Percentiles rank a stretch among this genome's conserved stretches.
phyloP scores from a whole-genome alignment of 169 alveolate genomes.

The Toxoplasma gondii region DNA sequence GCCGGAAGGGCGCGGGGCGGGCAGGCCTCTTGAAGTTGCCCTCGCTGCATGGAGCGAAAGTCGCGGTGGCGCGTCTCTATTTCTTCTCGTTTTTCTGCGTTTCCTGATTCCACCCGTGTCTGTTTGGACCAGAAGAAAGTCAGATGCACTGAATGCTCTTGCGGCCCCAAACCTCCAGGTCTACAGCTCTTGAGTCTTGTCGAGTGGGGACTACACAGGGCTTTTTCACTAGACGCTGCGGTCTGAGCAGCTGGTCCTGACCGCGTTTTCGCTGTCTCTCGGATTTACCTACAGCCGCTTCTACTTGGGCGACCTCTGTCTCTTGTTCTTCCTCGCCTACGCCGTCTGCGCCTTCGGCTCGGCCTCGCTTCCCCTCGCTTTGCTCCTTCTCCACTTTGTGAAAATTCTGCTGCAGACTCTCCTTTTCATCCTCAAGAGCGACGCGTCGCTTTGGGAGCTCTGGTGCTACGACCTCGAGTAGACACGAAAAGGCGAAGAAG shows the following conservation, averaged over 20 bases:
- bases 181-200: neutral
- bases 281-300: constrained; percentile 9
- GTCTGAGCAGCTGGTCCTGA: neutral
- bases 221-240: neutral
- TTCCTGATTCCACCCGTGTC: too few relatives aligned
- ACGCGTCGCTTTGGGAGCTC: constrained; percentile 23
- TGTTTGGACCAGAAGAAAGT: too few relatives aligned
- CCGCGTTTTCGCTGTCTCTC: neutral
- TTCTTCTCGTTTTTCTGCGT: too few relatives aligned
- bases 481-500: neutral
- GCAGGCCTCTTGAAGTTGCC: too few relatives aligned
- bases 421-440: constrained; percentile 8
- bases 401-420: neutral
- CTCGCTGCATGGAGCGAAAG: too few relatives aligned
- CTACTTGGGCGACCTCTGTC: neutral
- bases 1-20: too few relatives aligned
- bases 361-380: neutral
- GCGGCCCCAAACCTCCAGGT: too few relatives aligned
- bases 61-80: too few relatives aligned
- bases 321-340: constrained; percentile 17
- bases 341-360: constrained; percentile 20
- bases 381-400: neutral
- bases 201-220: neutral
- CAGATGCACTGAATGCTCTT: too few relatives aligned
- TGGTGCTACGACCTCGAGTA: constrained; percentile 44